Percentiles rank a stretch among this genome's conserved stretches.
Evolutionary conservation across 192 early-diverging fungal species (phyloP).

Genomic region (Coemansia sp.): DNA sequence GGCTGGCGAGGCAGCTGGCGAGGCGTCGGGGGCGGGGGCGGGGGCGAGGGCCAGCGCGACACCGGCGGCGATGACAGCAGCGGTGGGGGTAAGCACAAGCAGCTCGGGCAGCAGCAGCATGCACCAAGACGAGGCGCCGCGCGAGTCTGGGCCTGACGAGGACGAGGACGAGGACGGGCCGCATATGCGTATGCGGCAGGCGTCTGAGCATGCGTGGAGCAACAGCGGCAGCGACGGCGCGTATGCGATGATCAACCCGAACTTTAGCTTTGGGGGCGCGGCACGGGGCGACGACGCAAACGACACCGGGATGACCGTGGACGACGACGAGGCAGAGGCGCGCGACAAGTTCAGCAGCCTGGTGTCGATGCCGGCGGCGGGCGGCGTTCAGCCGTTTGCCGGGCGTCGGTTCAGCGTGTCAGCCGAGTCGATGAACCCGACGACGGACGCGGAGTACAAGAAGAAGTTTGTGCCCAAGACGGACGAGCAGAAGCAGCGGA

Average conservation of each 20-base stretch:
- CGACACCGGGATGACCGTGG: constrained; percentile 59
- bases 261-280: constrained; percentile 57
- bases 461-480: constrained; percentile 90
- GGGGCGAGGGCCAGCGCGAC: constrained; percentile 12
- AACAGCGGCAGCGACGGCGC: constrained; percentile 23
- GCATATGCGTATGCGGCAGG: constrained; percentile 53
- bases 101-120: constrained; percentile 7
- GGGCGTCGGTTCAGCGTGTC: constrained; percentile 92
- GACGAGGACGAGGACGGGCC: constrained; percentile 38
- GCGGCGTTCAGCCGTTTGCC: constrained; percentile 73
- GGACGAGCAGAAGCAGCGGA: constrained; percentile 79
- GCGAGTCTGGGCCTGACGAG: constrained; percentile 47
- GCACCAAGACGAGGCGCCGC: constrained; percentile 34
- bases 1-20: constrained; percentile 3
- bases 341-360: constrained; percentile 62
- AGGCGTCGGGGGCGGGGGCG: constrained; percentile 2
- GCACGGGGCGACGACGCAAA: constrained; percentile 47
- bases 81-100: constrained; percentile 1
- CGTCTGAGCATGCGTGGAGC: constrained; percentile 55
- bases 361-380: constrained; percentile 54
- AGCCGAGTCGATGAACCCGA: constrained; percentile 96
- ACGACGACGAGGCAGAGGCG: constrained; percentile 64
- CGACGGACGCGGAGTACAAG: constrained; percentile 72
- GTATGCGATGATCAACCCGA: constrained; percentile 46
- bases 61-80: background rate